Evolutionary conservation across 2,329 filamentous ascomycete genomes (phyloP), one percentile per base, ranked within the genome.

Genomic region (Diaporthe citriasiana): DNA sequence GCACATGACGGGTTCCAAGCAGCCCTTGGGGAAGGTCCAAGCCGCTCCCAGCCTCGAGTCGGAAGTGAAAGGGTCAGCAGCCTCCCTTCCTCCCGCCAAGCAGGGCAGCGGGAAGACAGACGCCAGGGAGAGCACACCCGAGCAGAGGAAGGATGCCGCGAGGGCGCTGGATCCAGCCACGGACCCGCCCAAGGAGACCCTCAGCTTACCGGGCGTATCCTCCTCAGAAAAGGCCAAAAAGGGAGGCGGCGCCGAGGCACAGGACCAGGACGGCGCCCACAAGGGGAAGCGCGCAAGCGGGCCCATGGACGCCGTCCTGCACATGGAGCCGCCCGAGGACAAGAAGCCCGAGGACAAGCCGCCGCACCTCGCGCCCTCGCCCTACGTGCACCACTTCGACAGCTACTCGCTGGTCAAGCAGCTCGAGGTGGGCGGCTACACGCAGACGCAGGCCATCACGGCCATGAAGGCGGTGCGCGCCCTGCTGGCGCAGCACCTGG

Each of bases 311-410:
- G 87, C 87, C 2, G 86, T 90, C 9, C 78, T 86, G 42, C 84
- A 85, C 71, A 86, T 88, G 84, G 78, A 83, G 19, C 83, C 85
- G 6, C 84, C 86, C 10, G 82, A 85, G 59, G 79, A 79, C n/a
- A 40, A 51, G 17, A 80, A 81, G 56, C 75, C 80, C 47, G 73
- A 79, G 57, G 79, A 85, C 63, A 88, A 89, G 77, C 89, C 90
- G 30, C 93, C 93, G 6, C 92, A 95, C 81, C 89, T 93, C 80
- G 88, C 91, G 63, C 89, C 94, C 0, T 90, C 94, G 10, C 93
- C 92, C 1, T 97, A 98, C 81, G 92, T 98, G 45, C 97, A 99
- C 84, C 95, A 98, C 84, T 99, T 99, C 83, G 96, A 99, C 84
- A 98, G 93, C 33, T 99, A 97, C 83, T 92, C 91, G 19, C 89